Percentiles rank a stretch among this genome's conserved stretches.
Evolutionary conservation across 2,329 filamentous ascomycete genomes (phyloP).

Genomic region (Paracoccidioides lutzii): DNA sequence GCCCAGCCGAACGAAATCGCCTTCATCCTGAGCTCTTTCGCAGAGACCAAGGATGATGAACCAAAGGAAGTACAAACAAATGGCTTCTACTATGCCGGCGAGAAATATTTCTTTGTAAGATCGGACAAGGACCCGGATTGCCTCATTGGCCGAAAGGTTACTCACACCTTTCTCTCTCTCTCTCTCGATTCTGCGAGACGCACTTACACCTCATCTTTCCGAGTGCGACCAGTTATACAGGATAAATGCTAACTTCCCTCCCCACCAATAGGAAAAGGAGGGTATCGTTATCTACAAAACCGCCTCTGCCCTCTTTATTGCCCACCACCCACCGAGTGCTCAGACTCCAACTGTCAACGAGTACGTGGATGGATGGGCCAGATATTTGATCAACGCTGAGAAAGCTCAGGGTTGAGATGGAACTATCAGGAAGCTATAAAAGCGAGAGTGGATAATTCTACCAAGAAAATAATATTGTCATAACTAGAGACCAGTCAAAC

Average conservation of each 20-base stretch:
- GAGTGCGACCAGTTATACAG: background rate
- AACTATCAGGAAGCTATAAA: background rate
- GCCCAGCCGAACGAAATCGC: conserved; percentile 43
- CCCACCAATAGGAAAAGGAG: conserved; percentile 50
- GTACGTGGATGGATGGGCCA: background rate
- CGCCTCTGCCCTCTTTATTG: conserved; percentile 74
- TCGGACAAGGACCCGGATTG: conserved; percentile 59
- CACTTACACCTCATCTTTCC: background rate
- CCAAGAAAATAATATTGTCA: background rate
- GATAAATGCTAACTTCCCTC: background rate
- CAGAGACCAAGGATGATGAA: conserved; percentile 35
- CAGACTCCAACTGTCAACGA: background rate
- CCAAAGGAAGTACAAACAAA: conserved; percentile 55
- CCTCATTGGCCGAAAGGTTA: conserved; percentile 2
- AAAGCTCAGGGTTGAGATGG: background rate
- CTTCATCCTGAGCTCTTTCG: conserved; percentile 39
- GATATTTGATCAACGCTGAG: background rate
- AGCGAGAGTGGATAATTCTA: background rate
- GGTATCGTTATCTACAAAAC: conserved; percentile 79
- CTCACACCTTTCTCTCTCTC: background rate
- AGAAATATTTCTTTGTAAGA: conserved; percentile 65
- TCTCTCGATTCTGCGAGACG: background rate
- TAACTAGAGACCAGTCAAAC: background rate
- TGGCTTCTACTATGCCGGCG: conserved; percentile 62
- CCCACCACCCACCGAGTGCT: conserved; percentile 51